Evolutionary conservation across 192 early-diverging fungal genomes (phyloP).

Genomic region (Podila horticola): DNA sequence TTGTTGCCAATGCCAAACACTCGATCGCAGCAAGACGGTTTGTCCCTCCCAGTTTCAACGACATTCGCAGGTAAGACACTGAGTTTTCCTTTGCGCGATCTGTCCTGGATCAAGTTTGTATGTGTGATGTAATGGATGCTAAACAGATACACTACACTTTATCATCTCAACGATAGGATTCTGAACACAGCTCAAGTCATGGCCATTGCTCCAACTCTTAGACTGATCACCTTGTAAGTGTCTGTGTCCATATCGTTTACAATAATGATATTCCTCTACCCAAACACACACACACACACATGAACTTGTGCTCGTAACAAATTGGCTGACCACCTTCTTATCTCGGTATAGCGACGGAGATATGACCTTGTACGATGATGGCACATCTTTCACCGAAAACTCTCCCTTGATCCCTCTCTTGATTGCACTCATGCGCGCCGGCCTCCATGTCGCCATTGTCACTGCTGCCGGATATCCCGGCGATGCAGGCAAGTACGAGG

Average conservation of each 20-base stretch:
- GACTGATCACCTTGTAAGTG: constrained; percentile 85
- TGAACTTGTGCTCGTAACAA: background rate
- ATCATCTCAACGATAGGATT: constrained; percentile 57
- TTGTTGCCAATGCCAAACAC: constrained; percentile 70
- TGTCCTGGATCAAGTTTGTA: background rate
- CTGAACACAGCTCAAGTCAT: constrained; percentile 90
- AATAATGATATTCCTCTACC: background rate
- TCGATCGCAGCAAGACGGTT: constrained; percentile 80
- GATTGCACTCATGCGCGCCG: constrained; percentile 70
- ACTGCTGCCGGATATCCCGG: constrained; percentile 91
- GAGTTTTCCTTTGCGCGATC: background rate
- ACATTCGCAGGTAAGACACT: constrained; percentile 70
- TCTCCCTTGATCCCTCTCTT: constrained; percentile 73
- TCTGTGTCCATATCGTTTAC: background rate
- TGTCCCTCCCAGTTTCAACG: constrained; percentile 94
- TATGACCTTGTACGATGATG: constrained; percentile 94
- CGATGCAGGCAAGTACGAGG: constrained; percentile 78
- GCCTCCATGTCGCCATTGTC: constrained; percentile 84
- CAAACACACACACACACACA: background rate
- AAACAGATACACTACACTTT: background rate
- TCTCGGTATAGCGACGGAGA: constrained; percentile 77
- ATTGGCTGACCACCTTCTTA: background rate
- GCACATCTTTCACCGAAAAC: constrained; percentile 80
- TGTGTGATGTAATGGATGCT: background rate
- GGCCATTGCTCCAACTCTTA: constrained; percentile 76